phyloP scores from a whole-genome alignment of 1,284 basidiomycete genomes.

The Melanopsichium pennsylvanicum region DNA sequence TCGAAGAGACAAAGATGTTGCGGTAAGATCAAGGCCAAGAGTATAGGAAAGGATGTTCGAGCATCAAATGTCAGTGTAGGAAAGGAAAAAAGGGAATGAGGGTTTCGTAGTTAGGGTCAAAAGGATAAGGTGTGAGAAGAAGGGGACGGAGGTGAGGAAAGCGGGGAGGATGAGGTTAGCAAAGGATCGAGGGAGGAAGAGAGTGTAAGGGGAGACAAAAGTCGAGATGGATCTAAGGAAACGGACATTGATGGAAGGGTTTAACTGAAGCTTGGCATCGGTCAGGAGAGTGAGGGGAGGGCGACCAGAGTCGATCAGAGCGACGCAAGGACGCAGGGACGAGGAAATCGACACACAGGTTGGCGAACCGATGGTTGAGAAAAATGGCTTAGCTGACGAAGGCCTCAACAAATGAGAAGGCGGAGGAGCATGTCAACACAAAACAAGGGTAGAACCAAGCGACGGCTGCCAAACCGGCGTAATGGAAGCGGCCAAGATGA shows the following conservation, averaged over 20 bases:
- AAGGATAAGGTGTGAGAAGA: neutral
- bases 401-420: no score
- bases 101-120: neutral
- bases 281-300: no score
- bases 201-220: neutral
- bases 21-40: neutral
- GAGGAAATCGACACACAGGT: neutral
- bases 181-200: neutral
- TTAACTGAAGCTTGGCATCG: neutral
- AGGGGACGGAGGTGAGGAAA: neutral
- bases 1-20: no score
- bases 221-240: neutral
- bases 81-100: neutral
- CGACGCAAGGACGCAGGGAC: neutral
- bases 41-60: no score
- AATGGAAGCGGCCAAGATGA: neutral
- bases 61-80: no score
- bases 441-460: no score
- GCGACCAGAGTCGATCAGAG: no score
- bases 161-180: neutral
- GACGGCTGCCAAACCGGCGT: neutral
- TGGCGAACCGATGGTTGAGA: neutral
- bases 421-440: slow-evolving; percentile 2
- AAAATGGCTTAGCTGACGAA: no score
- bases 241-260: neutral